Conservation (phyloP, 768 basidiomycete genomes). For the Pluteus cervinus region DNA sequence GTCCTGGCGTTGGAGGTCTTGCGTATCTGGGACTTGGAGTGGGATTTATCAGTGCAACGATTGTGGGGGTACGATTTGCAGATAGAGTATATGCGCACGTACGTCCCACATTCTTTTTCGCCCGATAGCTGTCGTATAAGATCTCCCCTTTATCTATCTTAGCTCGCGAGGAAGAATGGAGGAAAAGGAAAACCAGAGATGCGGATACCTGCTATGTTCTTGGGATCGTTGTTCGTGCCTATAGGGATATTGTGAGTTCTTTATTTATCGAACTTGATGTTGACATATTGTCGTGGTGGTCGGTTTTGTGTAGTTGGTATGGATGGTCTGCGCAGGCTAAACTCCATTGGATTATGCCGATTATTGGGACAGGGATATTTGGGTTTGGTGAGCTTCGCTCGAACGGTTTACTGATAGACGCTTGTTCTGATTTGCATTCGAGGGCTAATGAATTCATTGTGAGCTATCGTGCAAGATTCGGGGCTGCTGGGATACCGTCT, state of each 20-base stretch:
- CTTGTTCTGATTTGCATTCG: background rate
- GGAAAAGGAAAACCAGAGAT: slow-evolving; percentile 70
- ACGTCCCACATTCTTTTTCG: slow-evolving; percentile 13
- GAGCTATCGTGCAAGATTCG: slow-evolving; percentile 17
- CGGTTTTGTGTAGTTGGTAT: slow-evolving; percentile 46
- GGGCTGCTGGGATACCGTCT: background rate
- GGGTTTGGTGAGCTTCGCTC: slow-evolving; percentile 40
- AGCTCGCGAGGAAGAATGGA: slow-evolving; percentile 48
- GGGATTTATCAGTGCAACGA: slow-evolving; percentile 44
- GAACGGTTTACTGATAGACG: background rate
- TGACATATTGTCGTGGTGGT: background rate
- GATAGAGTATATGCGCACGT: slow-evolving; percentile 45
- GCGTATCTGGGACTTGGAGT: slow-evolving; percentile 49
- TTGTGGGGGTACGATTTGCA: slow-evolving; percentile 43
- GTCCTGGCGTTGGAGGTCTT: slow-evolving; percentile 45
- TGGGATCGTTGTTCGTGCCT: slow-evolving; percentile 66
- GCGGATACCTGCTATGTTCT: slow-evolving; percentile 65
- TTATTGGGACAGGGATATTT: slow-evolving; percentile 54
- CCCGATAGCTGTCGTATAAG: background rate
- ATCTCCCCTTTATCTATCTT: background rate
- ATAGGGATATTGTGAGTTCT: slow-evolving; percentile 68
- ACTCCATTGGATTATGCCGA: slow-evolving; percentile 78
- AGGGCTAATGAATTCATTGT: slow-evolving; percentile 59
- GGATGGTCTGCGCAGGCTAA: slow-evolving; percentile 73
- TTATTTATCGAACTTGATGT: no score